A percentile compares a stretch with the other conserved stretches of the same genome.
These are phyloP conservation scores for Kodamaea fukazawae DNA, from an alignment of 805 yeast species.

Conservation along the genomic window DNA sequence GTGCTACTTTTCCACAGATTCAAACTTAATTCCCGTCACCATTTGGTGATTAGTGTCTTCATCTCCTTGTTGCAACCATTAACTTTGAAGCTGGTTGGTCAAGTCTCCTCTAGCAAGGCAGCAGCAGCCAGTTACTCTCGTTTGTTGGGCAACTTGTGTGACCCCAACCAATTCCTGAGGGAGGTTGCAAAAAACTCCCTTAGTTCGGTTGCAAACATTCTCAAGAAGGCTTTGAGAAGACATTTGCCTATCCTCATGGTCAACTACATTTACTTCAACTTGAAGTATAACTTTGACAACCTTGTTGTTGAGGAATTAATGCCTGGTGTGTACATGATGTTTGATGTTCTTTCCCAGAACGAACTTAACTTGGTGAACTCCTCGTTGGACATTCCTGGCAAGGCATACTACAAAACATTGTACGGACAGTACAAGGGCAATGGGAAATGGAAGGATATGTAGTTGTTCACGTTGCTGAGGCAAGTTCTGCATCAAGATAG, in stretches of 20 bases:
- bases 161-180: slow-evolving; percentile 47
- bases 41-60: slow-evolving; percentile 52
- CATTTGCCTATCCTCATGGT: slow-evolving; percentile 58
- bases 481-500: not conserved
- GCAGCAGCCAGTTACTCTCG: slow-evolving; percentile 55
- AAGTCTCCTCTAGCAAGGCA: slow-evolving; percentile 19
- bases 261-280: slow-evolving; percentile 54
- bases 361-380: slow-evolving; percentile 65
- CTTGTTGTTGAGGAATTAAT: slow-evolving; percentile 48
- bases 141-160: slow-evolving; percentile 66
- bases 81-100: slow-evolving; percentile 20
- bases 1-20: slow-evolving; percentile 66
- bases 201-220: slow-evolving; percentile 52
- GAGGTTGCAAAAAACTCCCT: slow-evolving; percentile 35
- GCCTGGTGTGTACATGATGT: slow-evolving; percentile 57
- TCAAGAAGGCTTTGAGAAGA: slow-evolving; percentile 61
- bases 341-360: slow-evolving; percentile 64
- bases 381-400: slow-evolving; percentile 66
- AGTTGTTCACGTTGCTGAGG: slow-evolving; percentile 5
- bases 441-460: slow-evolving; percentile 79
- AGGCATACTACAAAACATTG: slow-evolving; percentile 61
- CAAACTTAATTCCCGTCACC: slow-evolving; percentile 71
- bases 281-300: slow-evolving; percentile 48
- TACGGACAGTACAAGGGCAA: slow-evolving; percentile 70
- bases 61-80: slow-evolving; percentile 51